Evolutionary conservation across 176 grass and related monocot genomes (phyloP).

Genomic region (Hyparrhenia diplandra): DNA sequence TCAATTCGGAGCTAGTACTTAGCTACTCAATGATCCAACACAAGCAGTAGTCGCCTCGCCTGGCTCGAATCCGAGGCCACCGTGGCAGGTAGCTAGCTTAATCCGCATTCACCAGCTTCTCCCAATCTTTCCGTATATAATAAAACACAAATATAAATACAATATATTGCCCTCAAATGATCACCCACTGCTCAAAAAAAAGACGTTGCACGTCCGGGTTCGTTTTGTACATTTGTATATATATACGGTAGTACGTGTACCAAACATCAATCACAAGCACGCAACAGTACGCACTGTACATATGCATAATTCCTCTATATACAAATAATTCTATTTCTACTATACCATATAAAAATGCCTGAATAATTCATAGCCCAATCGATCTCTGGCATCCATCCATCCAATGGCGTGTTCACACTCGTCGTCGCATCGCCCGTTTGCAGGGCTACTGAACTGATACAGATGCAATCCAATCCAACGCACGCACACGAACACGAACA

Average conservation of each 20-base stretch:
- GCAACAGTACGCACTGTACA: not conserved
- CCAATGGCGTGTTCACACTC: slow-evolving; percentile 19
- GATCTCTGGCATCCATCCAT: too few species aligned
- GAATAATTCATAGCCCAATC: not conserved
- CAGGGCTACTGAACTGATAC: not conserved
- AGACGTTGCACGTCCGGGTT: slow-evolving; percentile 5
- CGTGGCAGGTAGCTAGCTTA: not conserved
- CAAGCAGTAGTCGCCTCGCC: not conserved
- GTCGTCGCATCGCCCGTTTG: not conserved
- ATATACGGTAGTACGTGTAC: not conserved
- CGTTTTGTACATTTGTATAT: not conserved
- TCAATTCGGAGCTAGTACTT: not conserved
- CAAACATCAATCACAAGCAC: slow-evolving; percentile 2
- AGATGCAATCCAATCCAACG: slow-evolving; percentile 8
- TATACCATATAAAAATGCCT: too few species aligned
- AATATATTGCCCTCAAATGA: not conserved
- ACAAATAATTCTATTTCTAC: not conserved
- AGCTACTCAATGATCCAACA: slow-evolving; percentile 23
- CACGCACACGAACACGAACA: too few species aligned
- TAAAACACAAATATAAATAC: not conserved
- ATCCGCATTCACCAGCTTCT: not conserved
- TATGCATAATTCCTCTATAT: not conserved
- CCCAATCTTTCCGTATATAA: not conserved
- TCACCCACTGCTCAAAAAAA: not conserved
- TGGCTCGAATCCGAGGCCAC: not conserved